Evolutionary conservation across 2,329 filamentous ascomycete genomes (phyloP), one percentile per base, ranked within the genome.

Genomic region (Phoma sp.): DNA sequence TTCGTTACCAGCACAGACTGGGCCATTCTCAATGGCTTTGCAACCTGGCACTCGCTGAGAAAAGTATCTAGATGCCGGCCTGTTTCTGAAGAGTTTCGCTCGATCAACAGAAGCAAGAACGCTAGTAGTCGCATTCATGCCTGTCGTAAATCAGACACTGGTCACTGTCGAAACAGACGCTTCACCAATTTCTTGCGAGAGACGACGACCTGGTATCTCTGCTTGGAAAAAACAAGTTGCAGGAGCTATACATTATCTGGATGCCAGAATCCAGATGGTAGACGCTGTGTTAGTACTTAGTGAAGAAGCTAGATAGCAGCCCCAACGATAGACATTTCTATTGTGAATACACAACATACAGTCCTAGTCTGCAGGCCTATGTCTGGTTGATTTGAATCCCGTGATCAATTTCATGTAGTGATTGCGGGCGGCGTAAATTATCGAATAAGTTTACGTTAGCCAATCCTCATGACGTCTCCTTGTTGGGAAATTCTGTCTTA

Each of bases 101-200:
- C 84, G 31, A 98, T 81, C 29, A 99, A 80, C 0, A 17, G 92
- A 92, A 0, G 95, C 94, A 88, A 98, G 91, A 69, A 98, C 92
- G 57, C 91, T 89, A 76, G 97, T 98, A 66, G 90, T 92, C 2
- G 94, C 94, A 76, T 98, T 98, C 33, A 99, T 80, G 0, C 95
- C 95, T 0, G 95, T 97, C 0, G 94, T 98, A 55, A 99, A 76
- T 99, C 95, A 0, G 94, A 98, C 3, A 98, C 94, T 1, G 95
- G 17, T 17, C 17, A 17, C 17, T 17, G 17, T 17, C 17, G 17
- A 17, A 17, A 17, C 17, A 17, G 17, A 44, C 43, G 31, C 21
- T 44, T 13, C 32, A 44, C 31, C 31, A 44, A 25, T 31, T 44
- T 44, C 43, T 44, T 36, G 12, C 25, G 31, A 35, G 43, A 36